phyloP scores from a whole-genome alignment of 2,329 filamentous ascomycete species.

The Sodiomyces alkalinus region DNA sequence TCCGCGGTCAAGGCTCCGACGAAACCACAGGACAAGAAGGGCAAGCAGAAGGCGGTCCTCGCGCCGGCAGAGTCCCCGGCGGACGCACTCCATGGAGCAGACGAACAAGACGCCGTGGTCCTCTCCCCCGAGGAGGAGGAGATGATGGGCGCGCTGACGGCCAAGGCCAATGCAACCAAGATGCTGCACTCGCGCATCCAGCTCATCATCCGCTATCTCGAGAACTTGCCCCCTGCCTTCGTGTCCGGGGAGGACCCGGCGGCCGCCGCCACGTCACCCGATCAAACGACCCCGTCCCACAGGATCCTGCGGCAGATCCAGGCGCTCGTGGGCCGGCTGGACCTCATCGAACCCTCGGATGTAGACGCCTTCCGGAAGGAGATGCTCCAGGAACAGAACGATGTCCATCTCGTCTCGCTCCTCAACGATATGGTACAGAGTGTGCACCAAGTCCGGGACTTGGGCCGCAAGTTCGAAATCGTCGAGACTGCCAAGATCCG shows the following conservation, averaged over 20 bases:
- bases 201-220: slow-evolving; percentile 62
- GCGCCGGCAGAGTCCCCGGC: no score
- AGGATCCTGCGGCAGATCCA: slow-evolving; percentile 77
- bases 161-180: slow-evolving; percentile 84
- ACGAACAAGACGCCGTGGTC: slow-evolving; percentile 22
- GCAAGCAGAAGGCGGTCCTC: slow-evolving; percentile 13
- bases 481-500: slow-evolving; percentile 29
- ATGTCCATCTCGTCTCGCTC: slow-evolving; percentile 65
- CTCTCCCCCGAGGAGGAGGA: slow-evolving; percentile 47
- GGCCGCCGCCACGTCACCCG: slow-evolving; percentile 11
- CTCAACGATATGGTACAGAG: slow-evolving; percentile 63
- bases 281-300: slow-evolving; percentile 38
- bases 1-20: slow-evolving; percentile 18
- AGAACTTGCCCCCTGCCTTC: slow-evolving; percentile 52
- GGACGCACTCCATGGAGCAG: slow-evolving; percentile 11
- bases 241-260: slow-evolving; percentile 29
- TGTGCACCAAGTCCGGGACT: slow-evolving; percentile 52
- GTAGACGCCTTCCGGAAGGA: slow-evolving; percentile 51
- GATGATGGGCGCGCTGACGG: slow-evolving; percentile 52
- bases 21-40: slow-evolving; percentile 14
- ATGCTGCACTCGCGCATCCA: slow-evolving; percentile 72
- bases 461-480: slow-evolving; percentile 58
- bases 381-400: slow-evolving; percentile 63
- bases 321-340: slow-evolving; percentile 68
- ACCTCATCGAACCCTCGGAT: slow-evolving; percentile 63